Evolutionary conservation across 1,284 basidiomycete genomes (phyloP).

Genomic region (Microbotryomycetes sp.): DNA sequence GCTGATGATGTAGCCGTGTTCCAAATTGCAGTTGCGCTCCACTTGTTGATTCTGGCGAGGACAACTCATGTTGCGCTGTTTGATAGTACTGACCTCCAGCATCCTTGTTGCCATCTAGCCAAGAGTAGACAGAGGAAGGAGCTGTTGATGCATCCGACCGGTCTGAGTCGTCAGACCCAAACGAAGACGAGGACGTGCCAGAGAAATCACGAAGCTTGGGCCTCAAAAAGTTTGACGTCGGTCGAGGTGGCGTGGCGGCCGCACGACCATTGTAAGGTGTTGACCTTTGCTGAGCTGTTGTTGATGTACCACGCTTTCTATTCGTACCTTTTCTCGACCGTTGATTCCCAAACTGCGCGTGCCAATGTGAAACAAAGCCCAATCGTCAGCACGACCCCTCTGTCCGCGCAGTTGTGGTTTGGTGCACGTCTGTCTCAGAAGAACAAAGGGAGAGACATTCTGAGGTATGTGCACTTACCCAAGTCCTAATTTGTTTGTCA

Average conservation of each 20-base stretch:
- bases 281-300: background rate
- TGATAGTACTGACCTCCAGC: too few relatives aligned
- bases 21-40: background rate
- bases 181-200: background rate
- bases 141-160: background rate
- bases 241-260: background rate
- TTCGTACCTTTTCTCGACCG: background rate
- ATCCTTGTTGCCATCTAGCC: background rate
- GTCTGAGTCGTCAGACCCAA: background rate
- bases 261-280: background rate
- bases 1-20: background rate
- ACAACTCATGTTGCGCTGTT: too few relatives aligned
- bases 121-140: background rate
- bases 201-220: background rate
- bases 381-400: too few relatives aligned
- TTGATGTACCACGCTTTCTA: too few relatives aligned
- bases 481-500: slow-evolving; percentile 15
- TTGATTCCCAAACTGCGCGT: background rate
- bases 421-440: background rate
- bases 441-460: background rate
- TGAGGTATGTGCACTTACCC: slow-evolving; percentile 2
- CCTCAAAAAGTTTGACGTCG: background rate
- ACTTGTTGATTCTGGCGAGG: background rate
- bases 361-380: too few relatives aligned
- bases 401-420: background rate